Conservation (phyloP, 2,329 filamentous ascomycete species). For the Scedosporium apiospermum region DNA sequence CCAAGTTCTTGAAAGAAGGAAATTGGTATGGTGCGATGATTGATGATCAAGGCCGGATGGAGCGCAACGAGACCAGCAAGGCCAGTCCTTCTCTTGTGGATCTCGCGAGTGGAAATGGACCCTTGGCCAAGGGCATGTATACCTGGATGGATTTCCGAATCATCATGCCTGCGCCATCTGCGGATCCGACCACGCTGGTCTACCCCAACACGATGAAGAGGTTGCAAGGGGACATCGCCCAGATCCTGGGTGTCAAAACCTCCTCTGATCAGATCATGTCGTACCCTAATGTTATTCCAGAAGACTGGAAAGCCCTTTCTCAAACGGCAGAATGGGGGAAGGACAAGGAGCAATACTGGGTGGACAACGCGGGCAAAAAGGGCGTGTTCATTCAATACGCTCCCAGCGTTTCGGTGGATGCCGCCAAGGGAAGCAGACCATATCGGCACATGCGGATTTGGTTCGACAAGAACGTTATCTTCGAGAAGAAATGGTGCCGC, state of each 20-base stretch:
- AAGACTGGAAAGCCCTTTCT: neutral
- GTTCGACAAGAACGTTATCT: slow-evolving; percentile 15
- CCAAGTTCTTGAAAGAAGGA: slow-evolving; percentile 2
- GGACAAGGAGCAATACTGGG: neutral
- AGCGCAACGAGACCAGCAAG: neutral
- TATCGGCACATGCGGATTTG: slow-evolving; percentile 3
- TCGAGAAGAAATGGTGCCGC: slow-evolving; percentile 14
- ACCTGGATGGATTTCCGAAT: neutral
- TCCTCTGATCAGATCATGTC: neutral
- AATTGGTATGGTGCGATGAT: neutral
- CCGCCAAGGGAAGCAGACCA: neutral
- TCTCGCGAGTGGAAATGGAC: neutral
- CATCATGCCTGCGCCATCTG: neutral
- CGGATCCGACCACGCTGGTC: neutral
- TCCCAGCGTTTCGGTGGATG: neutral
- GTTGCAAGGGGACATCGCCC: neutral
- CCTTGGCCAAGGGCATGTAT: neutral
- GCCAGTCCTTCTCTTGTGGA: neutral
- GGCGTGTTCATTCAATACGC: slow-evolving; percentile 1
- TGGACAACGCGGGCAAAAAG: neutral
- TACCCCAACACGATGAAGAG: neutral
- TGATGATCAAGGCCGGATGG: neutral
- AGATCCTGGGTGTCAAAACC: neutral
- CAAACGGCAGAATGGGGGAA: neutral
- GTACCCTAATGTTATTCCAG: neutral